phyloP scores from a whole-genome alignment of 495 filamentous ascomycete genomes.

The Friedmanniomyces simplex region DNA sequence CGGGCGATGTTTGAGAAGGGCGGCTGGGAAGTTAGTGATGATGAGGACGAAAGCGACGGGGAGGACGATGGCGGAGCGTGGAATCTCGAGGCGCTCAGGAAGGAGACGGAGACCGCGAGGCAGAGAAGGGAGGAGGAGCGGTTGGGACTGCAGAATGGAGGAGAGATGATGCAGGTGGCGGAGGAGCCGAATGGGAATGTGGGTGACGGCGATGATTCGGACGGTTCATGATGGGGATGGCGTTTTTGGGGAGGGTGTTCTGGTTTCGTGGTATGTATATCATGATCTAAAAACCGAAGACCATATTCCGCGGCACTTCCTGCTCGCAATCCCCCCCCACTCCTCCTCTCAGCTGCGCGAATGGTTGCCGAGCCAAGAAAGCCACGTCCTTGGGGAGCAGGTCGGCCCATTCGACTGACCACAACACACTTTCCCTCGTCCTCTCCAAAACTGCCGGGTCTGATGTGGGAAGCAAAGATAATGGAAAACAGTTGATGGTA shows the following conservation, averaged over 20 bases:
- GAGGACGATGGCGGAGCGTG: constrained; percentile 45
- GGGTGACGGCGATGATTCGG: background rate
- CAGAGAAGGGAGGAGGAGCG: constrained; percentile 53
- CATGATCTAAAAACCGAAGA: too few relatives aligned
- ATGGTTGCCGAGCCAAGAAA: too few relatives aligned
- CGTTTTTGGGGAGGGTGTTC: background rate
- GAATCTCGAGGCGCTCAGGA: constrained; percentile 62
- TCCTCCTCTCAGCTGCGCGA: too few relatives aligned
- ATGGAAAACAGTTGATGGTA: too few relatives aligned
- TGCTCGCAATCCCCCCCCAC: too few relatives aligned
- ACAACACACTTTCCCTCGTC: too few relatives aligned
- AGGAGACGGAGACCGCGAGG: constrained; percentile 44
- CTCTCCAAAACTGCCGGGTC: too few relatives aligned
- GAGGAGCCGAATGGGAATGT: background rate
- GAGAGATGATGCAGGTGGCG: background rate
- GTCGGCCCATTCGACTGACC: too few relatives aligned
- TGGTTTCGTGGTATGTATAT: too few relatives aligned
- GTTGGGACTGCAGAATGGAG: constrained; percentile 13
- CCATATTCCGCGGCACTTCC: too few relatives aligned
- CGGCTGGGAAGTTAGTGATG: constrained; percentile 69
- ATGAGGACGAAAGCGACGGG: constrained; percentile 49
- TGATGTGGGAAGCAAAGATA: too few relatives aligned
- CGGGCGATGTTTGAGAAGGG: constrained; percentile 92
- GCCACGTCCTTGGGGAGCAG: too few relatives aligned
- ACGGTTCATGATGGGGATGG: background rate